phyloP scores from a whole-genome alignment of 257 asterid species.

The Salvia rosmarinus region DNA sequence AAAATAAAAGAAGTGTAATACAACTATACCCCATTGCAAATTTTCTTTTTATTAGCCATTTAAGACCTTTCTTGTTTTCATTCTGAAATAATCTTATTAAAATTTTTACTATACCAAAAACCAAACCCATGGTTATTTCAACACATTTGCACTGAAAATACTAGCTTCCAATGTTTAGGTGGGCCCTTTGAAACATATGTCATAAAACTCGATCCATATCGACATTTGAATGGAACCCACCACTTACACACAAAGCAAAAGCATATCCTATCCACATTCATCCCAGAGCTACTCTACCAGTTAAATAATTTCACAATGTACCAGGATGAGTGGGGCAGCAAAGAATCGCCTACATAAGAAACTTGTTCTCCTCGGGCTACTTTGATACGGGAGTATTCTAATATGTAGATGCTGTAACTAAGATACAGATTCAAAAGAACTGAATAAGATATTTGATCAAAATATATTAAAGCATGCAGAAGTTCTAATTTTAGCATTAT shows the following conservation, averaged over 20 bases:
- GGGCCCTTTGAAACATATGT: background rate
- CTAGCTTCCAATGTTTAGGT: background rate
- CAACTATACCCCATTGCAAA: too few relatives aligned
- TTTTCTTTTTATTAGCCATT: too few relatives aligned
- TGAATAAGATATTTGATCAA: slow-evolving; percentile 2
- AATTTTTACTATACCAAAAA: too few relatives aligned
- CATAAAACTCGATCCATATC: background rate
- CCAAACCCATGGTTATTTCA: too few relatives aligned
- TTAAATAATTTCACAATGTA: background rate
- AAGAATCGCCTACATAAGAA: slow-evolving; percentile 4
- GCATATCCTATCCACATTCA: slow-evolving; percentile 1
- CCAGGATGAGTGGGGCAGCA: slow-evolving; percentile 21
- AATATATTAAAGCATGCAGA: background rate
- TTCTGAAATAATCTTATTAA: too few relatives aligned
- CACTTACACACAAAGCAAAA: background rate
- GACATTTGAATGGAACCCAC: background rate
- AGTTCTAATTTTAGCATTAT: slow-evolving; percentile 3
- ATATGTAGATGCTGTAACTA: slow-evolving; percentile 4
- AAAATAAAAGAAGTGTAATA: too few relatives aligned
- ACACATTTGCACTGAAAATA: background rate
- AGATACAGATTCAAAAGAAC: slow-evolving; percentile 5
- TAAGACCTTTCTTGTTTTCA: too few relatives aligned
- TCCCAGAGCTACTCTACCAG: background rate
- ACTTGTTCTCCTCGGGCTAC: slow-evolving; percentile 2
- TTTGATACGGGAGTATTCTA: slow-evolving; percentile 12